Conservation (phyloP, 768 basidiomycete genomes). For the Hericium coralloides region DNA sequence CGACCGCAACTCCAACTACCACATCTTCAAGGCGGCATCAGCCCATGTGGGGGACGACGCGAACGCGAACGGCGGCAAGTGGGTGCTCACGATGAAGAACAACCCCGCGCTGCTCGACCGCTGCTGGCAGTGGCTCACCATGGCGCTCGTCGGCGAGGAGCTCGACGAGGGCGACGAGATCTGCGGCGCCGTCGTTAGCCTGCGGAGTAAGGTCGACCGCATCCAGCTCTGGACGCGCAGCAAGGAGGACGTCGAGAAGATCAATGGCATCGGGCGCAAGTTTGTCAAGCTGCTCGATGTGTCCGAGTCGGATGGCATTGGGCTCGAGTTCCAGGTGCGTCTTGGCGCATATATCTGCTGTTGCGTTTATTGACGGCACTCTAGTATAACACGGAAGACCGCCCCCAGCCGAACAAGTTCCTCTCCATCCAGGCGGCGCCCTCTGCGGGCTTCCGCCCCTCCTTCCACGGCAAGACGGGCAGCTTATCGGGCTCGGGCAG, state of each 20-base stretch:
- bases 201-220: conserved; percentile 79
- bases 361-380: neutral
- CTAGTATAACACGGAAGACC: conserved; percentile 83
- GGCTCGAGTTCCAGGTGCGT: conserved; percentile 83
- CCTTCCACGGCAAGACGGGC: conserved; percentile 39
- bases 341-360: neutral
- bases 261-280: conserved; percentile 80
- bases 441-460: conserved; percentile 53
- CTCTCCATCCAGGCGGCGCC: conserved; percentile 70
- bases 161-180: conserved; percentile 67
- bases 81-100: conserved; percentile 90
- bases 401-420: conserved; percentile 76
- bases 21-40: conserved; percentile 90
- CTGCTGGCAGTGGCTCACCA: conserved; percentile 85
- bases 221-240: conserved; percentile 88
- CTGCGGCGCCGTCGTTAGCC: conserved; percentile 80
- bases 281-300: conserved; percentile 78
- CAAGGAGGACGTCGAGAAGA: conserved; percentile 77
- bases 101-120: conserved; percentile 72
- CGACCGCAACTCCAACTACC: conserved; percentile 88
- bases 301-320: conserved; percentile 75
- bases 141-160: conserved; percentile 82
- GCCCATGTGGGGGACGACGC: conserved; percentile 95
- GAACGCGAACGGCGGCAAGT: conserved; percentile 88
- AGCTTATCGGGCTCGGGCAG: conserved; percentile 10